Conservation (phyloP, 73 alveolate species). For the Paramecium bursaria region DNA sequence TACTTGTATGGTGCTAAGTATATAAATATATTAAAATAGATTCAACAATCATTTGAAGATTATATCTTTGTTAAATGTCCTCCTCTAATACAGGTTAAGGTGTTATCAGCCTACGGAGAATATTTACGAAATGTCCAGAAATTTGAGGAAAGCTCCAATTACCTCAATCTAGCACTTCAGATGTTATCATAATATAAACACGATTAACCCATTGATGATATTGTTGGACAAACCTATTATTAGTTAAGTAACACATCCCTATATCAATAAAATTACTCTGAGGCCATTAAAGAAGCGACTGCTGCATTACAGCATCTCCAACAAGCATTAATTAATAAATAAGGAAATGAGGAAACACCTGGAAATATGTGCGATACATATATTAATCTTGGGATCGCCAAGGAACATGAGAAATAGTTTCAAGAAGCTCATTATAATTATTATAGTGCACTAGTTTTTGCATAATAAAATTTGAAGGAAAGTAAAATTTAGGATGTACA, state of each 20-base stretch:
- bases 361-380: conserved; percentile 33
- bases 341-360: conserved; percentile 29
- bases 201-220: conserved; percentile 16
- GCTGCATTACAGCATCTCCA: conserved; percentile 9
- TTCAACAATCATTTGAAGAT: conserved; percentile 48
- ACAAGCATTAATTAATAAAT: not conserved
- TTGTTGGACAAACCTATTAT: conserved; percentile 43
- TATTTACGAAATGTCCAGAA: conserved; percentile 18
- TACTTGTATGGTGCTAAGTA: conserved; percentile 47
- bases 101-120: conserved; percentile 25
- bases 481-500: not conserved
- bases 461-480: conserved; percentile 47
- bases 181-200: conserved; percentile 4
- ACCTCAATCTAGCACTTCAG: conserved; percentile 5
- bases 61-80: conserved; percentile 27
- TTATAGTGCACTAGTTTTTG: conserved; percentile 46
- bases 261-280: conserved; percentile 2
- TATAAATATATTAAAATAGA: conserved; percentile 37
- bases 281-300: conserved; percentile 42
- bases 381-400: conserved; percentile 55
- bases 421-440: conserved; percentile 57
- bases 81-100: conserved; percentile 2
- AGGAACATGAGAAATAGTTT: conserved; percentile 38
- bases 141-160: conserved; percentile 34
- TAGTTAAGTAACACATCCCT: not conserved